phyloP scores from a whole-genome alignment of 495 filamentous ascomycete species.

The Penicillium cinerascens region DNA sequence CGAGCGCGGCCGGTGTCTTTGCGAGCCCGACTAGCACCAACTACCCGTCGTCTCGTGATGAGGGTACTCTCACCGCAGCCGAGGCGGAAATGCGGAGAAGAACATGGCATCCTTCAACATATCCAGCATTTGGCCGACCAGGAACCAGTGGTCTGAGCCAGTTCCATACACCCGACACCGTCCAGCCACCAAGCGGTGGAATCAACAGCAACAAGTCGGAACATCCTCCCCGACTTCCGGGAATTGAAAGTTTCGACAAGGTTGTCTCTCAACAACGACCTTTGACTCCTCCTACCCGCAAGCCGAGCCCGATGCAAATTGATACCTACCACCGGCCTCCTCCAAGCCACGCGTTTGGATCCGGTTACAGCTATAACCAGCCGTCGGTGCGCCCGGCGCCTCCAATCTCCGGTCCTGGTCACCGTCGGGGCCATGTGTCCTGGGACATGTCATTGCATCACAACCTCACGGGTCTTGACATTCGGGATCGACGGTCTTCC shows the following conservation, averaged over 20 bases:
- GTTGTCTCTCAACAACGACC: conserved; percentile 54
- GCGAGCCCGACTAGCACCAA: conserved; percentile 69
- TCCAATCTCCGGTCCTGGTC: conserved; percentile 50
- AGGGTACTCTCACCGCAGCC: conserved; percentile 54
- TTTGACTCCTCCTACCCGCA: conserved; percentile 58
- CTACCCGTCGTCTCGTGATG: conserved; percentile 61
- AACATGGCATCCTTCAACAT: conserved; percentile 87
- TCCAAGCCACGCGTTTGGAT: conserved; percentile 29
- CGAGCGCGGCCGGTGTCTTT: conserved; percentile 54
- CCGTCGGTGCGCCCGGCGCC: conserved; percentile 46
- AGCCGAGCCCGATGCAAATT: conserved; percentile 66
- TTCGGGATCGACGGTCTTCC: conserved; percentile 51
- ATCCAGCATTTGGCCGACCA: conserved; percentile 54
- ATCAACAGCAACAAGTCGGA: conserved; percentile 41
- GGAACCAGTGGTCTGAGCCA: conserved; percentile 57
- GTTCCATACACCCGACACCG: conserved; percentile 59
- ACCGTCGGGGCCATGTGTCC: conserved; percentile 58
- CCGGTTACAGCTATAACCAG: conserved; percentile 45
- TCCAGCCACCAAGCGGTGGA: conserved; percentile 49
- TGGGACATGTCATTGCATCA: conserved; percentile 78
- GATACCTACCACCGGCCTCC: conserved; percentile 48
- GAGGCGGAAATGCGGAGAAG: conserved; percentile 77
- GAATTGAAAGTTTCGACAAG: conserved; percentile 87
- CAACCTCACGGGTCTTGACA: conserved; percentile 69
- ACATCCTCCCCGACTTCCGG: conserved; percentile 65